phyloP scores from a whole-genome alignment of 2,329 filamentous ascomycete species.

The Cordyceps fumosorosea region DNA sequence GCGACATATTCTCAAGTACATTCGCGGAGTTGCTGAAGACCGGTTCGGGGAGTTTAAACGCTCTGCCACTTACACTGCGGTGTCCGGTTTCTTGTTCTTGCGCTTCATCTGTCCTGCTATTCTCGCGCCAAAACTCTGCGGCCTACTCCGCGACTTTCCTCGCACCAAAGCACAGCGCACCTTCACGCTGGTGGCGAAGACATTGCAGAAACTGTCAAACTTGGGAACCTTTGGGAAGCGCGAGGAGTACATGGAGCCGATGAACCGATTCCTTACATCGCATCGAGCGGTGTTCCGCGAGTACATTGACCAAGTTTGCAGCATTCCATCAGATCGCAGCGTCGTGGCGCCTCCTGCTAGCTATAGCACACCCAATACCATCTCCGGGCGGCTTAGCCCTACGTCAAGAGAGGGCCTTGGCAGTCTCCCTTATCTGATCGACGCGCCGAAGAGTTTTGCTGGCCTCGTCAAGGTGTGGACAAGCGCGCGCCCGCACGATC shows the following conservation, averaged over 20 bases:
- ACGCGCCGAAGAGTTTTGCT: slow-evolving; percentile 79
- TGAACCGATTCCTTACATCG: slow-evolving; percentile 78
- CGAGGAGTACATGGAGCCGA: slow-evolving; percentile 98
- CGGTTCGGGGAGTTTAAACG: slow-evolving; percentile 89
- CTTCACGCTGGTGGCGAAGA: slow-evolving; percentile 86
- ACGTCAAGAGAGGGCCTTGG: slow-evolving; percentile 87
- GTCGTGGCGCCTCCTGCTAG: slow-evolving; percentile 64
- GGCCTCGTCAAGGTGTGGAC: slow-evolving; percentile 77
- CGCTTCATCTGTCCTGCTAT: slow-evolving; percentile 97
- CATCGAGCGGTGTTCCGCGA: slow-evolving; percentile 77
- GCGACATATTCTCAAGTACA: slow-evolving; percentile 80
- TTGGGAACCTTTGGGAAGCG: slow-evolving; percentile 88
- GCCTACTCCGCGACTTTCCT: slow-evolving; percentile 75
- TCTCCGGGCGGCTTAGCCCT: slow-evolving; percentile 72
- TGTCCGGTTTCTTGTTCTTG: slow-evolving; percentile 89
- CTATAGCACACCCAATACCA: slow-evolving; percentile 89
- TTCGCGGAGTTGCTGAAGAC: slow-evolving; percentile 87
- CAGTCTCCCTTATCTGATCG: slow-evolving; percentile 85
- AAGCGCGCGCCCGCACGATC: slow-evolving; percentile 42
- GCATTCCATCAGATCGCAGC: slow-evolving; percentile 67
- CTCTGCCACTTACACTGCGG: slow-evolving; percentile 85
- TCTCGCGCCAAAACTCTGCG: slow-evolving; percentile 89
- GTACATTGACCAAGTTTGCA: slow-evolving; percentile 81
- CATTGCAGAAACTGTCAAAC: slow-evolving; percentile 83
- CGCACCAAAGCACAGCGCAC: slow-evolving; percentile 77